phyloP scores from a whole-genome alignment of 768 basidiomycete genomes.

The Punctularia strigosozonata region DNA sequence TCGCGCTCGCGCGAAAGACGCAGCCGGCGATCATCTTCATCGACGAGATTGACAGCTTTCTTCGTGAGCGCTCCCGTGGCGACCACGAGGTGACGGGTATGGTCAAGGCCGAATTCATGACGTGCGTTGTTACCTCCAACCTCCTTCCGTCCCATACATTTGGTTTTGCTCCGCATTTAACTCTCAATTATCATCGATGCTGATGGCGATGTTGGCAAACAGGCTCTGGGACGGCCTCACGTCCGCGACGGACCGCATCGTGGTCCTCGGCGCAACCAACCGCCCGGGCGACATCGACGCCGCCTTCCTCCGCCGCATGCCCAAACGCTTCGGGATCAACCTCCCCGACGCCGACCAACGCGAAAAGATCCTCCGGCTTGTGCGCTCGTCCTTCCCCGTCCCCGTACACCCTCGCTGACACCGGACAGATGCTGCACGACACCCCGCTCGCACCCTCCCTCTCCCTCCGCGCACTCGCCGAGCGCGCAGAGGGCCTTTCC shows the following conservation, averaged over 20 bases:
- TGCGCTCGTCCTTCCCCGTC: constrained; percentile 24
- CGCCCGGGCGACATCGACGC: constrained; percentile 85
- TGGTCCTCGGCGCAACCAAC: constrained; percentile 94
- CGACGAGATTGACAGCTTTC: constrained; percentile 95
- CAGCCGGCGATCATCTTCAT: constrained; percentile 98
- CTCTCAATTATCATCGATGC: too few species aligned
- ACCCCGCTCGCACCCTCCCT: constrained; percentile 57
- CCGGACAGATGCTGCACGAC: constrained; percentile 68
- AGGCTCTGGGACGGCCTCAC: constrained; percentile 94
- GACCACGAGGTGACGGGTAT: constrained; percentile 98
- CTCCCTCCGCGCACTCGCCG: constrained; percentile 49
- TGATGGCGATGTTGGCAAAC: constrained; percentile 1
- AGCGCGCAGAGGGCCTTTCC: constrained; percentile 60
- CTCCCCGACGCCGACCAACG: constrained; percentile 74
- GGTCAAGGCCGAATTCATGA: constrained; percentile 97
- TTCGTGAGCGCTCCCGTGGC: constrained; percentile 74
- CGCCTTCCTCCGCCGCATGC: constrained; percentile 91
- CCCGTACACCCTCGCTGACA: too few species aligned
- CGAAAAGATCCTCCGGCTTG: constrained; percentile 72
- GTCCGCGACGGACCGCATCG: constrained; percentile 68
- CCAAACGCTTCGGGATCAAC: constrained; percentile 83
- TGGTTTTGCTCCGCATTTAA: too few species aligned
- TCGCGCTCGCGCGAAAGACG: constrained; percentile 86
- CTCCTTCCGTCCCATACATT: too few species aligned
- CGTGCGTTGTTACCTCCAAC: constrained; percentile 33